These are phyloP conservation scores for Tephrocybe rancida DNA, from an alignment of 768 basidiomycete species.

Conservation along the genomic window DNA sequence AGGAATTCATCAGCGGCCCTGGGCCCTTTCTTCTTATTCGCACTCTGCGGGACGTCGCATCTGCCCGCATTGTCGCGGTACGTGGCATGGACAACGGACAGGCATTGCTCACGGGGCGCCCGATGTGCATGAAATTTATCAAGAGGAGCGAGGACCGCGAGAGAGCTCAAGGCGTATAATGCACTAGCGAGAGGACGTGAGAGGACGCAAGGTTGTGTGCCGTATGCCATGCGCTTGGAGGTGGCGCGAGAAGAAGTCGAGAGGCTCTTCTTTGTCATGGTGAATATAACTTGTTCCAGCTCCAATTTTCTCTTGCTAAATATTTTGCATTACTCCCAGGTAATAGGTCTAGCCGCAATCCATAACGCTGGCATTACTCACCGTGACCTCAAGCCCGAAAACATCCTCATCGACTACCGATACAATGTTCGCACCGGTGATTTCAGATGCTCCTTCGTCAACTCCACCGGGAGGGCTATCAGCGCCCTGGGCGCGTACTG, in stretches of 20 bases:
- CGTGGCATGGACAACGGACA: constrained; percentile 22
- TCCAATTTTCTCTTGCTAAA: not conserved
- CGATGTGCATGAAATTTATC: constrained; percentile 42
- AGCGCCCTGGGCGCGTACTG: constrained; percentile 17
- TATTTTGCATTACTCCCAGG: constrained; percentile 22
- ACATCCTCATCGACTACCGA: constrained; percentile 55
- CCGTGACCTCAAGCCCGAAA: constrained; percentile 71
- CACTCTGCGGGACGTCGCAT: constrained; percentile 16
- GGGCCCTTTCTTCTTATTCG: constrained; percentile 34
- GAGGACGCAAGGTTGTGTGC: constrained; percentile 19
- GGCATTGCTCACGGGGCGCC: constrained; percentile 21
- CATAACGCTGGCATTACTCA: constrained; percentile 67
- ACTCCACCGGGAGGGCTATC: constrained; percentile 15
- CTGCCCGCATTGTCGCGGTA: constrained; percentile 14
- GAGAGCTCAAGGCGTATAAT: constrained; percentile 37
- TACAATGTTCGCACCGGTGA: constrained; percentile 44
- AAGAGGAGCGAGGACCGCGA: constrained; percentile 17
- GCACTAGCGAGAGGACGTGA: constrained; percentile 27
- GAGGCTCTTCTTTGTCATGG: constrained; percentile 41
- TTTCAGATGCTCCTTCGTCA: constrained; percentile 37
- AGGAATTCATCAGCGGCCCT: constrained; percentile 6
- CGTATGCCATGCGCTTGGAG: constrained; percentile 41
- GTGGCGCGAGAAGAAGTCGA: constrained; percentile 32
- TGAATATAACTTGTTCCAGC: constrained; percentile 16
- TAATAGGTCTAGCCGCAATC: constrained; percentile 42